phyloP scores from a whole-genome alignment of 2,329 filamentous ascomycete genomes.

The Cladosporium velox region DNA sequence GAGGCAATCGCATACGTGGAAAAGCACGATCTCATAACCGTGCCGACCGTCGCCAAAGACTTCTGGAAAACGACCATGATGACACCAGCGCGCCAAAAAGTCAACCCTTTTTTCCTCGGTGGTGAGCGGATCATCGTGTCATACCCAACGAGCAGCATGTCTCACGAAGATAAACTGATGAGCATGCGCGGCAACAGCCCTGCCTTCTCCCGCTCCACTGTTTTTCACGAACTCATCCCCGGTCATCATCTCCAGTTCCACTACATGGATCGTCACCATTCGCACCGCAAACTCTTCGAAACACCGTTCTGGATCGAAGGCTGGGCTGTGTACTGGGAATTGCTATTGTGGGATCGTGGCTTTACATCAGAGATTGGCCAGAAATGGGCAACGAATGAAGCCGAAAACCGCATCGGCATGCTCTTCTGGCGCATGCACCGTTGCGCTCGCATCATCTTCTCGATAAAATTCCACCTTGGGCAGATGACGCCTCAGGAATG shows the following conservation, averaged over 20 bases:
- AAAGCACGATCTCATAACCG: slow-evolving; percentile 57
- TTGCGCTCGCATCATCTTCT: slow-evolving; percentile 61
- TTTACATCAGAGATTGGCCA: slow-evolving; percentile 46
- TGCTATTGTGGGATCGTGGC: slow-evolving; percentile 57
- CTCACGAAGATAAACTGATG: slow-evolving; percentile 59
- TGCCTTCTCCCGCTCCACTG: slow-evolving; percentile 59
- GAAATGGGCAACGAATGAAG: slow-evolving; percentile 22
- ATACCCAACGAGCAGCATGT: slow-evolving; percentile 57
- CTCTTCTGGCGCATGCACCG: slow-evolving; percentile 66
- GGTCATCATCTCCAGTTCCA: slow-evolving; percentile 59
- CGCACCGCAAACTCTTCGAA: slow-evolving; percentile 55
- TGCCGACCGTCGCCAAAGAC: slow-evolving; percentile 56
- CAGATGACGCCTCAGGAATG: slow-evolving; percentile 56
- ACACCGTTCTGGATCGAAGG: slow-evolving; percentile 64
- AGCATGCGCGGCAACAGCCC: slow-evolving; percentile 61
- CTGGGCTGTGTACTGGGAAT: slow-evolving; percentile 65
- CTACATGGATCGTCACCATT: slow-evolving; percentile 49
- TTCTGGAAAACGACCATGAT: slow-evolving; percentile 62
- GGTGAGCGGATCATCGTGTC: slow-evolving; percentile 57
- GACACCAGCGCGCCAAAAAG: slow-evolving; percentile 53
- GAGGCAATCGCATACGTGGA: slow-evolving; percentile 58
- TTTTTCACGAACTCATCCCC: slow-evolving; percentile 64
- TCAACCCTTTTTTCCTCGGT: slow-evolving; percentile 62
- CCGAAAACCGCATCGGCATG: slow-evolving; percentile 58
- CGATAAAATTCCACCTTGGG: slow-evolving; percentile 59